Conservation (phyloP, 306 rosid genomes). For the Leucaena leucocephala region DNA sequence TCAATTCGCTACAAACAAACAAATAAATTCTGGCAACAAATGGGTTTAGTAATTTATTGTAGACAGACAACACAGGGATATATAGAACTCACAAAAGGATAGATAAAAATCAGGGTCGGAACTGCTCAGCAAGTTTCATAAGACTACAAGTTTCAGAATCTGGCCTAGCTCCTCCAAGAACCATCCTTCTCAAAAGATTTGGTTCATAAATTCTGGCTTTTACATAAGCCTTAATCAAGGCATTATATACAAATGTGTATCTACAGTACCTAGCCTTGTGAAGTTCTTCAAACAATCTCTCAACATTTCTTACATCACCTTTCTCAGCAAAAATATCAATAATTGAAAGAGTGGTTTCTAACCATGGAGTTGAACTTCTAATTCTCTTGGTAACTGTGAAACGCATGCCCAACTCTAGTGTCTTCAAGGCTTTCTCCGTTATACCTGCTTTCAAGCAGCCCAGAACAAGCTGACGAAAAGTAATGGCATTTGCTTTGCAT, state of each 20-base stretch:
- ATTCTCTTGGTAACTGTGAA: constrained; percentile 50
- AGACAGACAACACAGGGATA: constrained; percentile 20
- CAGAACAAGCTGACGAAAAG: constrained; percentile 72
- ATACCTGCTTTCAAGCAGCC: constrained; percentile 85
- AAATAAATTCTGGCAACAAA: not conserved
- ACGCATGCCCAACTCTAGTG: constrained; percentile 63
- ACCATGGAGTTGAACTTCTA: constrained; percentile 81
- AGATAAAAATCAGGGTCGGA: constrained; percentile 44
- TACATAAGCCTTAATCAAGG: constrained; percentile 82
- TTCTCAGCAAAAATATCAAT: constrained; percentile 67
- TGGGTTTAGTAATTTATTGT: constrained; percentile 1
- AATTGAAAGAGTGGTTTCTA: constrained; percentile 82
- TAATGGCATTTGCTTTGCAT: constrained; percentile 84
- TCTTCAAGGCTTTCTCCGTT: constrained; percentile 71
- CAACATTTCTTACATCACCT: constrained; percentile 76
- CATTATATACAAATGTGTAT: constrained; percentile 81
- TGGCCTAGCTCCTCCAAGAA: constrained; percentile 88
- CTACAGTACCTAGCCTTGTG: constrained; percentile 68
- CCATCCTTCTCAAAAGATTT: constrained; percentile 79
- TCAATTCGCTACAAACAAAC: no score
- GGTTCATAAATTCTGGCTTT: constrained; percentile 85
- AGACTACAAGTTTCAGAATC: constrained; percentile 92
- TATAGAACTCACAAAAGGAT: not conserved
- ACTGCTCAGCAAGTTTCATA: constrained; percentile 83
- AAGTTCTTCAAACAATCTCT: constrained; percentile 74